phyloP scores from a whole-genome alignment of 208 protist species.

The Trypanosoma melophagium region DNA sequence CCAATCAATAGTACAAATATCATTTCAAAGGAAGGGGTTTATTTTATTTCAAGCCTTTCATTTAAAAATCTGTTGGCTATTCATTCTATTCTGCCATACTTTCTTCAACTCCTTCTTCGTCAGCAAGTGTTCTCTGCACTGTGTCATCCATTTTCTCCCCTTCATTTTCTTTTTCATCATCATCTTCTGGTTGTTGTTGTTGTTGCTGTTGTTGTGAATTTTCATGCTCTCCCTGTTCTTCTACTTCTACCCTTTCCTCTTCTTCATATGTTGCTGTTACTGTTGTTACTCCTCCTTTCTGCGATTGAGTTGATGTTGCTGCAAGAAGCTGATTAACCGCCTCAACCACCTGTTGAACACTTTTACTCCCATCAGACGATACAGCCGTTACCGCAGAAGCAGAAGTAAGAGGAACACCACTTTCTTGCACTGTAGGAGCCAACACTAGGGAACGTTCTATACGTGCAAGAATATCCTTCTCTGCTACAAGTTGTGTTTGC shows the following conservation, averaged over 20 bases:
- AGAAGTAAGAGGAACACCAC: slow-evolving; percentile 5
- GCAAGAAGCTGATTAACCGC: slow-evolving; percentile 22
- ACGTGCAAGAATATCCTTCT: slow-evolving; percentile 42
- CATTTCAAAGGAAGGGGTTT: no score
- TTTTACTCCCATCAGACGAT: not conserved
- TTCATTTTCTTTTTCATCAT: not conserved
- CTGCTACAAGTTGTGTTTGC: slow-evolving; percentile 37
- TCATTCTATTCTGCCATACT: not conserved
- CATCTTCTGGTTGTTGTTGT: not conserved
- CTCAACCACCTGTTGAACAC: slow-evolving; percentile 10
- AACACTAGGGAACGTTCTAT: slow-evolving; percentile 40
- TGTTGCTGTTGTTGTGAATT: not conserved
- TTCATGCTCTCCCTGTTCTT: slow-evolving; percentile 6
- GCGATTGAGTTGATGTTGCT: not conserved
- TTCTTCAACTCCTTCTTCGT: not conserved
- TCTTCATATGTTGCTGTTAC: not conserved
- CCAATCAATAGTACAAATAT: no score
- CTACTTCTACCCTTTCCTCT: slow-evolving; percentile 11
- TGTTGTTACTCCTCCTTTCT: slow-evolving; percentile 11
- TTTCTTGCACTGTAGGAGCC: no score
- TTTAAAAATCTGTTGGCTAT: not conserved
- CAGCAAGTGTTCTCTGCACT: not conserved
- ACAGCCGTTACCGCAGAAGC: slow-evolving; percentile 1
- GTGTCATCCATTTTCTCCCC: not conserved
- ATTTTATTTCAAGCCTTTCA: no score